Percentiles rank a stretch among this genome's conserved stretches.
Conservation (phyloP, 2,329 filamentous ascomycete genomes). For the Colletotrichum chlorophyti region DNA sequence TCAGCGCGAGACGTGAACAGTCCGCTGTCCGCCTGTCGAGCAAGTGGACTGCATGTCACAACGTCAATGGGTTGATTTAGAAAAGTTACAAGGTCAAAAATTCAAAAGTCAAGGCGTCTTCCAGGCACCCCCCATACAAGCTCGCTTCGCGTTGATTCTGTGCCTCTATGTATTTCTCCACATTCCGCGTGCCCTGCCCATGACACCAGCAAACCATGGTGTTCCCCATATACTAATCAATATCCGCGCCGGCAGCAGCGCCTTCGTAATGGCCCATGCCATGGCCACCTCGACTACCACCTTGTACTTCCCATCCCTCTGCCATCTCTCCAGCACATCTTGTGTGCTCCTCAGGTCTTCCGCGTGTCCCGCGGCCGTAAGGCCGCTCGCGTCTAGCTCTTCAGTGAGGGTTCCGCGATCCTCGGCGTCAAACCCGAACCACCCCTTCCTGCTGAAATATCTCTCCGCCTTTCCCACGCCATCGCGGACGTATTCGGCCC, state of each 20-base stretch:
- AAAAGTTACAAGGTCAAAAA: conserved; percentile 27
- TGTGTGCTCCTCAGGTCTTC: conserved; percentile 33
- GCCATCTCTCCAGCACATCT: conserved; percentile 44
- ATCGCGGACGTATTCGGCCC: conserved; percentile 59
- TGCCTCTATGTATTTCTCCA: no score
- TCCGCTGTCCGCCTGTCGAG: background rate
- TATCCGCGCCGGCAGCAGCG: conserved; percentile 78
- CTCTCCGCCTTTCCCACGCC: conserved; percentile 77
- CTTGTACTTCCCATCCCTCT: conserved; percentile 55
- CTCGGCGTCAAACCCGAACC: conserved; percentile 69
- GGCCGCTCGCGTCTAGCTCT: conserved; percentile 29
- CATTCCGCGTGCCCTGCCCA: conserved; percentile 51
- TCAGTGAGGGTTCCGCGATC: conserved; percentile 37
- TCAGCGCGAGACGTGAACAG: conserved; percentile 1
- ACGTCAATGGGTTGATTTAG: conserved; percentile 20
- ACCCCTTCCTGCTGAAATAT: conserved; percentile 81
- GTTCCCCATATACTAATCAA: conserved; percentile 84
- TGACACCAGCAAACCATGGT: conserved; percentile 83
- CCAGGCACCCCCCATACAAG: no score
- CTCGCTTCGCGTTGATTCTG: no score
- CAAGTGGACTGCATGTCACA: conserved; percentile 4
- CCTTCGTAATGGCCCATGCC: conserved; percentile 91
- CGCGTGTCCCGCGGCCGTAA: conserved; percentile 29
- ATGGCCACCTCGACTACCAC: conserved; percentile 78
- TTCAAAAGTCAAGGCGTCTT: conserved; percentile 12